Conservation (phyloP, 768 basidiomycete species). For the Pilatotrama ljubarskyi region DNA sequence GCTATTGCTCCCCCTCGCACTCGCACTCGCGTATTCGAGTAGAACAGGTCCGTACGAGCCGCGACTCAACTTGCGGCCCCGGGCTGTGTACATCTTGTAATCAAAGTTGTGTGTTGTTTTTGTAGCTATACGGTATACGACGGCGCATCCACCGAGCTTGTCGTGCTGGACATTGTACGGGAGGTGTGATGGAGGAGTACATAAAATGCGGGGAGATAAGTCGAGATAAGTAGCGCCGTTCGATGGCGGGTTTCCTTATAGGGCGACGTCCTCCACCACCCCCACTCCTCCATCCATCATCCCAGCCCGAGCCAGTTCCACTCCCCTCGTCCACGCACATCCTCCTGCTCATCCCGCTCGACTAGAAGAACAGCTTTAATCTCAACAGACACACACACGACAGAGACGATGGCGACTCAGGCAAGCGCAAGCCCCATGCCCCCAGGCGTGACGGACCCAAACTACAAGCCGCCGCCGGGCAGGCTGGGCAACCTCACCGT, state of each 20-base stretch:
- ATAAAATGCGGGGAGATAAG: background rate
- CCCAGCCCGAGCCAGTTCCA: background rate
- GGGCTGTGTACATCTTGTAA: constrained; percentile 22
- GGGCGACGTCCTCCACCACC: constrained; percentile 3
- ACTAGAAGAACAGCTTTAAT: background rate
- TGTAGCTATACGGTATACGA: constrained; percentile 13
- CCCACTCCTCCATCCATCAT: constrained; percentile 1
- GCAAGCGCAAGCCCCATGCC: constrained; percentile 60
- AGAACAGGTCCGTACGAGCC: constrained; percentile 14
- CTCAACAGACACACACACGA: background rate
- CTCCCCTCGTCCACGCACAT: background rate
- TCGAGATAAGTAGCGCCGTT: constrained; percentile 3
- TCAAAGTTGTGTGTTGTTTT: constrained; percentile 14
- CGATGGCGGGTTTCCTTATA: constrained; percentile 15
- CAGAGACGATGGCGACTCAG: constrained; percentile 5
- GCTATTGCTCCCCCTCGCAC: background rate
- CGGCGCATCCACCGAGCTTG: background rate
- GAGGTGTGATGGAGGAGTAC: background rate
- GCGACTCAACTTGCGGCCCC: constrained; percentile 38
- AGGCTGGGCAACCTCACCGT: constrained; percentile 76
- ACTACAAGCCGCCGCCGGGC: constrained; percentile 69
- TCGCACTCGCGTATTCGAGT: constrained; percentile 6
- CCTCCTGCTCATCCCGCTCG: background rate
- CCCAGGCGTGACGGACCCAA: constrained; percentile 59
- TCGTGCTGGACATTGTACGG: background rate